These are phyloP conservation scores for Suaeda aralocaspica DNA, from an alignment of 148 eudicot species.

Conservation along the genomic window DNA sequence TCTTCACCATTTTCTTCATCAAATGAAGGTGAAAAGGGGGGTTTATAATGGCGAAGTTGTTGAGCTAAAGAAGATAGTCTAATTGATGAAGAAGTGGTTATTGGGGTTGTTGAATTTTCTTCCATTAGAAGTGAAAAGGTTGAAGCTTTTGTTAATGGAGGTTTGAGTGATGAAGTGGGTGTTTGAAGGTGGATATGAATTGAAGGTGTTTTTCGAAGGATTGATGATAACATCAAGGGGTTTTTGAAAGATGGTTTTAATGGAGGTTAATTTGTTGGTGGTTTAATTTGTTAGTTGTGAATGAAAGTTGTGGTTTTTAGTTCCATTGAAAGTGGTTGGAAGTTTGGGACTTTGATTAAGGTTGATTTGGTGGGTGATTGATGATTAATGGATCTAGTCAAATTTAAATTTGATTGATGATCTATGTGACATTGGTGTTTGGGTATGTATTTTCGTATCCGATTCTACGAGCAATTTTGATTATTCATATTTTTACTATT, in stretches of 20 bases:
- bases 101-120: conserved; percentile 16
- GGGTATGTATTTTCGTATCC: too few relatives aligned
- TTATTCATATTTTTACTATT: too few relatives aligned
- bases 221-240: conserved; percentile 18
- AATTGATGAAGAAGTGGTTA: background rate
- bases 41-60: conserved; percentile 49
- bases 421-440: too few relatives aligned
- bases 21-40: conserved; percentile 24
- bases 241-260: background rate
- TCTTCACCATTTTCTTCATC: conserved; percentile 28
- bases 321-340: too few relatives aligned
- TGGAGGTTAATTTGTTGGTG: background rate
- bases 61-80: conserved; percentile 44
- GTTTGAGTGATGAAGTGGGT: background rate
- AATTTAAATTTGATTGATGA: too few relatives aligned
- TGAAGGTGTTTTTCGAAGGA: conserved; percentile 14
- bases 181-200: conserved; percentile 9
- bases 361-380: too few relatives aligned
- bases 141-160: conserved; percentile 7
- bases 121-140: conserved; percentile 27
- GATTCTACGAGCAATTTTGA: too few relatives aligned
- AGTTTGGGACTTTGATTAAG: too few relatives aligned
- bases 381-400: too few relatives aligned
- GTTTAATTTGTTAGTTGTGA: background rate
- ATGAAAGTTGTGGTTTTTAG: background rate